Evolutionary conservation across 768 basidiomycete species (phyloP).

Genomic region (Lactarius deliciosus): DNA sequence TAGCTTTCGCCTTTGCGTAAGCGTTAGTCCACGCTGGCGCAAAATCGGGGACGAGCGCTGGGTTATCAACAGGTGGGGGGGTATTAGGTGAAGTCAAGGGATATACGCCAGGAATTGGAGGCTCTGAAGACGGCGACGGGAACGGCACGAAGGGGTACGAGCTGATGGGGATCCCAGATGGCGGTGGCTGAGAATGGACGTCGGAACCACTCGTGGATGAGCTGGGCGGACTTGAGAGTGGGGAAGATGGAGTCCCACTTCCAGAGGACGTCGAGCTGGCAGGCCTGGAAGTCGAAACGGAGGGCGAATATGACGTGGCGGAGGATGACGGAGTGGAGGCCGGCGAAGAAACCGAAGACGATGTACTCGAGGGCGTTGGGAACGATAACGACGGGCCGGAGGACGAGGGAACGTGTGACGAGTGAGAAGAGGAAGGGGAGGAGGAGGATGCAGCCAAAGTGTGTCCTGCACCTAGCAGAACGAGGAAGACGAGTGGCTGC

Average conservation of each 20-base stretch:
- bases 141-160: slow-evolving; percentile 22
- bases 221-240: slow-evolving; percentile 7
- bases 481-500: not conserved
- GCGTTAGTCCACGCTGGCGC: slow-evolving; percentile 56
- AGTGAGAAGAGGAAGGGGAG: not conserved
- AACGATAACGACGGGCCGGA: not conserved
- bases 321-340: not conserved
- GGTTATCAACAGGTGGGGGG: slow-evolving; percentile 52
- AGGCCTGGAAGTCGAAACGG: slow-evolving; percentile 5
- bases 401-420: not conserved
- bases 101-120: slow-evolving; percentile 53
- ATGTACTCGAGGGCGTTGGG: slow-evolving; percentile 4
- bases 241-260: slow-evolving; percentile 13
- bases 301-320: not conserved
- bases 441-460: slow-evolving; percentile 6
- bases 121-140: slow-evolving; percentile 42
- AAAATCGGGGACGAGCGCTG: slow-evolving; percentile 48
- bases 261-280: slow-evolving; percentile 8
- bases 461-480: slow-evolving; percentile 11
- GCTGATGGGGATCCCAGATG: slow-evolving; percentile 15
- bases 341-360: slow-evolving; percentile 2
- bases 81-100: slow-evolving; percentile 52
- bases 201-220: slow-evolving; percentile 3
- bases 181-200: slow-evolving; percentile 12
- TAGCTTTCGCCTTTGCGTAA: slow-evolving; percentile 53